Base-by-base conservation (phyloP, 164 flowering plant genomes). In the Magnolia sinica region DNA sequence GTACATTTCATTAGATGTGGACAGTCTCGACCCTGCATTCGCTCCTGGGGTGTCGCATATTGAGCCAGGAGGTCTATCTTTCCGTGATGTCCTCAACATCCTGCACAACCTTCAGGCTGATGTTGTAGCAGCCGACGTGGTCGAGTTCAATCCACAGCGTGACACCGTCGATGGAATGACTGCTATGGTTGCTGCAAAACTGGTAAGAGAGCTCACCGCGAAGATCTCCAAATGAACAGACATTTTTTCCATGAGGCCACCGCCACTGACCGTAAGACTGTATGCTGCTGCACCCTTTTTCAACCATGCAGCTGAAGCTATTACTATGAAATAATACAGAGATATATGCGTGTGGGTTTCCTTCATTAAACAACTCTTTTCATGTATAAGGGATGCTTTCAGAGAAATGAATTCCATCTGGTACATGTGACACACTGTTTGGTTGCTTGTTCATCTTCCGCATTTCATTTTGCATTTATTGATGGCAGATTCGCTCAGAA, bases 81-180 rank as follows among this genome's bases (percentile, higher is more conserved):
- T 96, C 85, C 92, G 98, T 1, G 97, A 96, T 74, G 97, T 91
- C 76, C 91, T 94, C 73, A 94, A 96, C 90, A 94, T 96, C 68
- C 87, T 94, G 76, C 99, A 96, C 76, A 92, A 92, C 78, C 97
- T 96, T 64, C 86, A 91, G 83, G 98, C 82, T 22, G 88, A 94
- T 87, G 87, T 96, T 76, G 99, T 96, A 51, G 99, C 88, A 71
- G 99, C 91, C 7, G 99, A 96, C 80, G 98, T 96, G 76, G 99
- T 96, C 23, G 99, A 96, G 81, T 91, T 90, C 86, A 96, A 96
- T 79, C 99, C 99, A 0, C 98, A 96, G 83, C 91, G 99, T n/a
- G 99, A 96, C 85, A 96, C 97, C 72, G 98, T 92, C 23, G 98
- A 92, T 87, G 98, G 97, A 10, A 94, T 94, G 98, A 94, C 98